Evolutionary conservation across 495 filamentous ascomycete genomes (phyloP).

Genomic region (Trichoderma virens): DNA sequence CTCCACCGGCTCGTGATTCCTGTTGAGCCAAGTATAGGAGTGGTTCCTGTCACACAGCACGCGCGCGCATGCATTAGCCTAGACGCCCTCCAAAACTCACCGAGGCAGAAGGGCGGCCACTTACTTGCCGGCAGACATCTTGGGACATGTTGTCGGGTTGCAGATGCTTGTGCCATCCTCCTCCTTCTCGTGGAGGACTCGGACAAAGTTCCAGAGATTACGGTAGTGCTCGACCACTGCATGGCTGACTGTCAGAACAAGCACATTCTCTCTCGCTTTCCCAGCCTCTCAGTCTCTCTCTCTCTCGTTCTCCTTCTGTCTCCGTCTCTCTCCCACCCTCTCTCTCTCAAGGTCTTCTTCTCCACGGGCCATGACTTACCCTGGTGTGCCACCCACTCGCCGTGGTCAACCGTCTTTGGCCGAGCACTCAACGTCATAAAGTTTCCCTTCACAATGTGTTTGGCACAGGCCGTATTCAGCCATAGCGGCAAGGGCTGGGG

Average conservation of each 20-base stretch:
- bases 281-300: not conserved
- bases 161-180: constrained; percentile 66
- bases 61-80: constrained; percentile 11
- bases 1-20: constrained; percentile 52
- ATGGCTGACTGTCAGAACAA: not conserved
- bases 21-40: constrained; percentile 86
- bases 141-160: constrained; percentile 73
- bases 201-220: constrained; percentile 73
- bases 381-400: constrained; percentile 93
- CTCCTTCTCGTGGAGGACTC: constrained; percentile 75
- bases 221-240: constrained; percentile 86
- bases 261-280: not conserved
- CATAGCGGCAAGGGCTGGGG: constrained; percentile 21
- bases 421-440: constrained; percentile 90
- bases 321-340: not conserved
- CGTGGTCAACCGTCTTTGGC: constrained; percentile 79
- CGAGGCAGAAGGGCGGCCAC: constrained; percentile 26
- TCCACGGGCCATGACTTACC: constrained; percentile 44
- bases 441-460: constrained; percentile 88
- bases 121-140: constrained; percentile 86
- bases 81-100: not conserved
- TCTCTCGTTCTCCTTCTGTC: too few species aligned
- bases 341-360: not conserved
- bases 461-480: constrained; percentile 60
- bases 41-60: constrained; percentile 49